Base-by-base conservation (phyloP, 805 yeast genomes). In the Citeromyces nyonsensis region DNA sequence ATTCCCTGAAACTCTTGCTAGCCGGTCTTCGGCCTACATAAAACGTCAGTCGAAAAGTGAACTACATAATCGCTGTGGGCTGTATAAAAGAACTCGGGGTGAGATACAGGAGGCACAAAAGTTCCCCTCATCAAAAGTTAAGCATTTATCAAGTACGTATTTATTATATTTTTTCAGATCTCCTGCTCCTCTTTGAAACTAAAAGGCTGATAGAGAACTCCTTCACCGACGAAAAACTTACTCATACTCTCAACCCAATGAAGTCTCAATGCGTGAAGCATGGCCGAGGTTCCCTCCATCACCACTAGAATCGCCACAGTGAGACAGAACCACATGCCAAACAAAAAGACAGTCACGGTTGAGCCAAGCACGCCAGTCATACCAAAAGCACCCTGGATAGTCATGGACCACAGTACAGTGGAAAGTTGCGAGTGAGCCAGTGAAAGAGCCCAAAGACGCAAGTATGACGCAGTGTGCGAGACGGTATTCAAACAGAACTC, bases 241-340 rank as follows among this genome's bases (percentile, higher is more conserved):
- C 95, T 84, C 99, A 91, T 91, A 18, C 95, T 78, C 61, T 91
- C 99, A 40, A 91, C 98, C 99, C 99, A 91, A 54, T 91, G 98
- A 49, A 91, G 69, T 65, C 99, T 82, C 49, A 91, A 68, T n/a
- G 96, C 80, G 57, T 91, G 99, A 49, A 91, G 69, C 98, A 91
- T 91, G 25, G 98, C 98, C 15, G 96, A 84, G 0, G 99, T 91
- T 37, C 98, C 99, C 57, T 91, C 99, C 99, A 91, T 91, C 33
- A 81, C 61, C 10, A 91, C 97, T 48, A 91, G 66, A 44, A 91
- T 84, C 47, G 83, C 79, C 15, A 86, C 88, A 0, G 98, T 88
- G 39, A 91, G 62, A 3, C 71, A 71, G 52, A 91, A 85, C 99
- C 99, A 91, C 79, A 91, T 73, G 14, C 79, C 94, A 53, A 91